A percentile compares a stretch with the other conserved stretches of the same genome.
Evolutionary conservation across 768 basidiomycete species (phyloP).

Genomic region (Boletus bicolor): DNA sequence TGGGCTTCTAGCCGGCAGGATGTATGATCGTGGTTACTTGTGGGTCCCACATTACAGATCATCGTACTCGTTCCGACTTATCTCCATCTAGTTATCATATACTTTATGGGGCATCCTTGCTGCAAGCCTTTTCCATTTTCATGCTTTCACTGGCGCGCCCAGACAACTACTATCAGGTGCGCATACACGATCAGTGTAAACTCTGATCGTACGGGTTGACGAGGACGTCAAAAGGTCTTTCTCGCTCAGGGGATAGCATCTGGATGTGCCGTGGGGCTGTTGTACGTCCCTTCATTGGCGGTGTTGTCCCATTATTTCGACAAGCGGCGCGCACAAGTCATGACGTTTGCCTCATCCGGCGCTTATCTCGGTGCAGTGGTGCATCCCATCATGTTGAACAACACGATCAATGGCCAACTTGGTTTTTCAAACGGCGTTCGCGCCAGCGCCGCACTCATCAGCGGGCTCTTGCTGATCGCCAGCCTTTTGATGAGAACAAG

Average conservation of each 20-base stretch:
- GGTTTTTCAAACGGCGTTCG: slow-evolving; percentile 47
- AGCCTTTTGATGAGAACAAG: slow-evolving; percentile 41
- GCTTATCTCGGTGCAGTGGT: slow-evolving; percentile 59
- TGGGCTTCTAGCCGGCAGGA: slow-evolving; percentile 45
- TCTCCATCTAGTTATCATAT: slow-evolving; percentile 20
- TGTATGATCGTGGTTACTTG: slow-evolving; percentile 55
- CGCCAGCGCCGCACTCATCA: slow-evolving; percentile 39
- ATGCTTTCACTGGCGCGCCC: slow-evolving; percentile 46
- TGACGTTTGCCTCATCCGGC: slow-evolving; percentile 53
- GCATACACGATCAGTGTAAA: not conserved
- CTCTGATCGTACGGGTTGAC: not conserved
- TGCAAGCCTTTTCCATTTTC: slow-evolving; percentile 36
- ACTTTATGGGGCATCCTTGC: slow-evolving; percentile 28
- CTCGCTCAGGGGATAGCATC: slow-evolving; percentile 48
- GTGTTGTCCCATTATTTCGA: slow-evolving; percentile 55
- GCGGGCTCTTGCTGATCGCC: slow-evolving; percentile 38
- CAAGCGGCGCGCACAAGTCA: slow-evolving; percentile 44
- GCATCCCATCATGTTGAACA: slow-evolving; percentile 64
- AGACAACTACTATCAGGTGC: slow-evolving; percentile 42
- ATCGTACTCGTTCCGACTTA: not conserved
- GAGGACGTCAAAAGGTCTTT: slow-evolving; percentile 42
- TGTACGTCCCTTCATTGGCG: slow-evolving; percentile 46
- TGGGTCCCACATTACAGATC: slow-evolving; percentile 19
- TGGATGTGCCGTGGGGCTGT: slow-evolving; percentile 48
- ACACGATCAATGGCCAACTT: slow-evolving; percentile 37